Base-by-base conservation (phyloP, 352 stramenopile species). In the Globisporangium cystogenes region DNA sequence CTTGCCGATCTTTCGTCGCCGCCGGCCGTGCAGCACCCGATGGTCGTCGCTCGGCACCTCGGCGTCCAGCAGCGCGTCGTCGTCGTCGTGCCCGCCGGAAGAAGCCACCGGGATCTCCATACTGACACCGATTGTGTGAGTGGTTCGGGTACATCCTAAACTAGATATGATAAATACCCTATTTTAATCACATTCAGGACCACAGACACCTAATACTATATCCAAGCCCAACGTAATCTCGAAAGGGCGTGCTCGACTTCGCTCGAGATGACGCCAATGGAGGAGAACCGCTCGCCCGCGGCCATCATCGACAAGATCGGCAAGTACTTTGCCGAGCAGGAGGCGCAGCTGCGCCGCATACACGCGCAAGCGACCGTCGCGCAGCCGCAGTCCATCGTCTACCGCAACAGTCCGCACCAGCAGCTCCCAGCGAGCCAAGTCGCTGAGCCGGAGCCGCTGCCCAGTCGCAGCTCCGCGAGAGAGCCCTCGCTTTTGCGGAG, bases 271-370 rank as follows among this genome's bases (percentile, higher is more conserved):
- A n/a, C n/a, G n/a, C n/a, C n/a, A n/a, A n/a, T n/a, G n/a, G n/a
- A n/a, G n/a, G n/a, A n/a, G n/a, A n/a, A n/a, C n/a, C n/a, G n/a
- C n/a, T n/a, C n/a, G n/a, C n/a, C n/a, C n/a, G n/a, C n/a, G n/a
- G n/a, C n/a, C 26, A 29, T 87, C 55, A 74, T 87, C 48, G 75
- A 74, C 29, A 86, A 82, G 53, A 89, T 87, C 42, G 74, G 75
- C 39, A 68, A 70, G 55, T 89, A 83, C 58, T 89, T 87, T 57
- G 73, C 71, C 2, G 68, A 84, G 23, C 73, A 85, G 48, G 75
- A 89, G 55, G 62, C 55, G 47, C 73, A 86, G 35, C 64, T 82
- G 57, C 75, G 77, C n/a, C 55, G 71, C 2, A 64, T 62, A 2
- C 66, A 74, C 48, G 63, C 45, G 3, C 67, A 64, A 0, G 51